A percentile compares a stretch with the other conserved stretches of the same genome.
Evolutionary conservation across 495 filamentous ascomycete species (phyloP).

Genomic region (Massariosphaeria phaeospora): DNA sequence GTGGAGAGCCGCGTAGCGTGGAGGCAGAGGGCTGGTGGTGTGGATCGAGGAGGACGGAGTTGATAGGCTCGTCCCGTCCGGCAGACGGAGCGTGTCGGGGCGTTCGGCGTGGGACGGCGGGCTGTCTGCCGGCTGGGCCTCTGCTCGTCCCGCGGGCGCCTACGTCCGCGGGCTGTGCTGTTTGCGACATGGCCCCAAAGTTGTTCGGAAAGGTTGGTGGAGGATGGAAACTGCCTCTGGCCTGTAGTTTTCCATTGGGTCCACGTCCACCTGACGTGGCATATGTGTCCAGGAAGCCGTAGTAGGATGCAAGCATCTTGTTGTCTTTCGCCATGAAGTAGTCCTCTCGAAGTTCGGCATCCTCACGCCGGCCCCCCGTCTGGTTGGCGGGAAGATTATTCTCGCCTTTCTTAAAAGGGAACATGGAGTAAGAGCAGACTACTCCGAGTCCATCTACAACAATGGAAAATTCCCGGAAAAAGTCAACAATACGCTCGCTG

Average conservation of each 20-base stretch:
- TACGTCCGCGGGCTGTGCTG: constrained; percentile 3
- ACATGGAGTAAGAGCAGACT: constrained; percentile 96
- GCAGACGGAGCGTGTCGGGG: constrained; percentile 37
- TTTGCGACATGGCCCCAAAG: constrained; percentile 12
- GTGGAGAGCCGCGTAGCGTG: constrained; percentile 43
- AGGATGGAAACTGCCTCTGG: constrained; percentile 55
- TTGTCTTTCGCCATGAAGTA: constrained; percentile 93
- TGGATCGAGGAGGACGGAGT: constrained; percentile 74
- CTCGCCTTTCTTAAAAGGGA: constrained; percentile 84
- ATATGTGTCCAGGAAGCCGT: constrained; percentile 90
- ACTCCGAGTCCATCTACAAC: constrained; percentile 95
- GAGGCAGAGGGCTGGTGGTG: constrained; percentile 73
- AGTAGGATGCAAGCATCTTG: constrained; percentile 94
- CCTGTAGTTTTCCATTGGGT: constrained; percentile 15
- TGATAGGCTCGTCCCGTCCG: constrained; percentile 52
- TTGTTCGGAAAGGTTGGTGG: constrained; percentile 63
- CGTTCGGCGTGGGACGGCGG: constrained; percentile 34
- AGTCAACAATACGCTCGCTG: constrained; percentile 90
- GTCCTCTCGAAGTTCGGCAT: constrained; percentile 71
- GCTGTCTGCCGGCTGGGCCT: constrained; percentile 43
- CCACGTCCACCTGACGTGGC: constrained; percentile 13
- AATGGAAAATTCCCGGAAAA: constrained; percentile 95
- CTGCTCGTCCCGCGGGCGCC: constrained; percentile 20
- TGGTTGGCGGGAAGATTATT: constrained; percentile 44
- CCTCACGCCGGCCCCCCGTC: constrained; percentile 36